These are phyloP conservation scores for Limonium bicolor DNA, from an alignment of 148 eudicot genomes.

Conservation along the genomic window DNA sequence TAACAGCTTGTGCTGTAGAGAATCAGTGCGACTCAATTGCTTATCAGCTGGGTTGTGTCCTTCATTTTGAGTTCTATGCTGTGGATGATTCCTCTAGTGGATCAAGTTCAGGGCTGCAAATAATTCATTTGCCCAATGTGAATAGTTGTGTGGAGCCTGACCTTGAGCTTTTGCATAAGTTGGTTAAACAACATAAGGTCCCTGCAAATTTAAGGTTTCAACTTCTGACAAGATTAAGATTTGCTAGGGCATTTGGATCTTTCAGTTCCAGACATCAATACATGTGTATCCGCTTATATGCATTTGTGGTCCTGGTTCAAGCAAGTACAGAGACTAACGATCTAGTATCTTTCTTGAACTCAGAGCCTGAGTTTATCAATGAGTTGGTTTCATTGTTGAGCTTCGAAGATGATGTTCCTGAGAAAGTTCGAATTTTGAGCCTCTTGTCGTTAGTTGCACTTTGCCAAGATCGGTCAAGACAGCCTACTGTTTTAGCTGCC, in stretches of 20 bases:
- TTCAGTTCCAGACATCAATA: slow-evolving; percentile 57
- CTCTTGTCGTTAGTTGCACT: slow-evolving; percentile 83
- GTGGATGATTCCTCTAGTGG: slow-evolving; percentile 30
- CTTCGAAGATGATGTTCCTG: slow-evolving; percentile 72
- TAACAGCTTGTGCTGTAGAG: slow-evolving; percentile 71
- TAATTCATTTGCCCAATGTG: slow-evolving; percentile 62
- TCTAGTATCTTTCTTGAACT: slow-evolving; percentile 64
- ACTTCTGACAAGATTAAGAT: slow-evolving; percentile 76
- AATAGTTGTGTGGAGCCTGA: slow-evolving; percentile 39
- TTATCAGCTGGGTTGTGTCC: slow-evolving; percentile 58
- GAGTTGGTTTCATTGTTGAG: slow-evolving; percentile 82
- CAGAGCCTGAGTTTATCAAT: slow-evolving; percentile 91
- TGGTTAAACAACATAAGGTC: slow-evolving; percentile 54
- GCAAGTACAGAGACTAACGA: slow-evolving; percentile 69
- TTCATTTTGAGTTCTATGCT: slow-evolving; percentile 88
- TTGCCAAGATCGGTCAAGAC: slow-evolving; percentile 86
- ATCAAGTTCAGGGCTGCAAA: slow-evolving; percentile 47
- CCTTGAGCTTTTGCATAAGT: slow-evolving; percentile 58
- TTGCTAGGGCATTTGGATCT: slow-evolving; percentile 82
- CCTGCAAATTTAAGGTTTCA: slow-evolving; percentile 66
- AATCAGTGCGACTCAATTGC: slow-evolving; percentile 55
- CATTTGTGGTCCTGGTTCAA: slow-evolving; percentile 85
- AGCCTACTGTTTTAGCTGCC: slow-evolving; percentile 73
- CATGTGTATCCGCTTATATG: slow-evolving; percentile 85
- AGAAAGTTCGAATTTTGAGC: slow-evolving; percentile 68